Base-by-base conservation (phyloP, 1,139 yeast genomes). In the Sugiyamaella neomexicana region DNA sequence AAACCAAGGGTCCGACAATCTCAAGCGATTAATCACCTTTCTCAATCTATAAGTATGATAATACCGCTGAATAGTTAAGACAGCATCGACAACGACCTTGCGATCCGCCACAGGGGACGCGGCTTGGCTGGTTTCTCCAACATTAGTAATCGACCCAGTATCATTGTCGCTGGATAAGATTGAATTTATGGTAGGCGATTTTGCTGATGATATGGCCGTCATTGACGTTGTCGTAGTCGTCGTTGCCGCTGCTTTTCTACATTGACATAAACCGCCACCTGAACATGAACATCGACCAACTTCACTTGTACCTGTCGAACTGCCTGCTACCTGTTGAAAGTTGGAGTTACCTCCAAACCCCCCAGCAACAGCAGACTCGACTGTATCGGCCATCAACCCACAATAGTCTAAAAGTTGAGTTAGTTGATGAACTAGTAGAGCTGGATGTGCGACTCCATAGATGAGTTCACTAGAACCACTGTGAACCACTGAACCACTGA, bases 1-100 rank as follows among this genome's bases (percentile, higher is more conserved):
- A 31, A 62, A 47, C 65, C 65, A 62, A 15, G 60, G 55, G 46
- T 62, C 61, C 10, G 46, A 40, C 27, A 37, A 27, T 36, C 46
- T 44, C 15, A 62, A 47, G 12, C 45, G 52, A 9, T 31, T 25
- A 8, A 62, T 59, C 31, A 54, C 36, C 13, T 32, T 42, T 16
- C 54, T 40, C 25, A 62, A 59, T 16, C 59, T 54, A 48, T 62
- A 54, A 41, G 40, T 39, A 17, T 58, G 56, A 32, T 52, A 61
- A 31, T 59, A 56, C 15, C 62, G 45, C 52, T 60, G 61, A 23
- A 62, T 62, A 13, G 46, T 50, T 38, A 52, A 50, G 5, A 55
- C 61, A 31, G 58, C 56, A 17, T 42, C 36, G 17, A 54, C 37
- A 9, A 34, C 16, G 23, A 23, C 46, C 23, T 42, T 27, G n/a